phyloP scores from a whole-genome alignment of 805 yeast species.

The Saccharomycopsis schoenii region DNA sequence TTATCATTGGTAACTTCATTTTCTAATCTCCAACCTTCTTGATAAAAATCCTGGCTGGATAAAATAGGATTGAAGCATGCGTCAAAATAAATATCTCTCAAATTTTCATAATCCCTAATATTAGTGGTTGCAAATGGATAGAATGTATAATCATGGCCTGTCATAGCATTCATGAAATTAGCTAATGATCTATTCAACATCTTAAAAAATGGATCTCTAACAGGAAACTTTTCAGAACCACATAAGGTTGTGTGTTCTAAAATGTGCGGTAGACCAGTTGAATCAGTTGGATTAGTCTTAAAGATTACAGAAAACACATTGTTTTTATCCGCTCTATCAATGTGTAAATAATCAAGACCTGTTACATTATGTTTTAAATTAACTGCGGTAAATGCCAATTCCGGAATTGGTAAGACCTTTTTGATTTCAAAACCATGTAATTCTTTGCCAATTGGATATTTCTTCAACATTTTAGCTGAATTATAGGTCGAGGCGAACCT shows the following conservation, averaged over 20 bases:
- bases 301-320: conserved; percentile 85
- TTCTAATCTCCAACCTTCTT: conserved; percentile 97
- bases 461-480: conserved; percentile 29
- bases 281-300: conserved; percentile 89
- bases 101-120: conserved; percentile 63
- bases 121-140: conserved; percentile 97
- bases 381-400: conserved; percentile 71
- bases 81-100: conserved; percentile 81
- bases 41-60: conserved; percentile 71
- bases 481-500: conserved; percentile 18
- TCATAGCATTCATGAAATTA: conserved; percentile 98
- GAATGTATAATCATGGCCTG: conserved; percentile 92
- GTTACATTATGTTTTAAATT: conserved; percentile 57
- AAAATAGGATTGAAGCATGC: conserved; percentile 78
- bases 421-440: conserved; percentile 60
- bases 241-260: conserved; percentile 93
- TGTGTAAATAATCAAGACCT: conserved; percentile 75
- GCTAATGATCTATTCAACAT: conserved; percentile 93
- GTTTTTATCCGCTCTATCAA: conserved; percentile 73
- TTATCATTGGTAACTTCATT: conserved; percentile 50
- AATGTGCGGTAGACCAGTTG: conserved; percentile 95
- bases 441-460: conserved; percentile 55
- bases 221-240: conserved; percentile 87
- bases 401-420: conserved; percentile 64
- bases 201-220: conserved; percentile 94